Conservation (phyloP, 768 basidiomycete species). For the Pulveroboletus frians region DNA sequence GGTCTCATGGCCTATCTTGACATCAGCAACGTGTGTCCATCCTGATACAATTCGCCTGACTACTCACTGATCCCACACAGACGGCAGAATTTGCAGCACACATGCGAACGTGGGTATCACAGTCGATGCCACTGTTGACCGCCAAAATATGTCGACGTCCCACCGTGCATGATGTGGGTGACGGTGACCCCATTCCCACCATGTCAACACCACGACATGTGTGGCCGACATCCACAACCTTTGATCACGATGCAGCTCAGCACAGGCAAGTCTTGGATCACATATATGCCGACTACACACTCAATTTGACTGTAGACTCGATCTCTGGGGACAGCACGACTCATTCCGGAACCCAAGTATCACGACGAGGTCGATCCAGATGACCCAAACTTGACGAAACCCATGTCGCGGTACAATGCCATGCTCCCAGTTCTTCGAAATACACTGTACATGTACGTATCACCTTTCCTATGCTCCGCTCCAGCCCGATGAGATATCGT, state of each 20-base stretch:
- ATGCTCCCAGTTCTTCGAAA: constrained; percentile 85
- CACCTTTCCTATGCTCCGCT: not conserved
- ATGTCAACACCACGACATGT: not conserved
- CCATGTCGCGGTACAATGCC: constrained; percentile 76
- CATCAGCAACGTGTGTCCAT: constrained; percentile 44
- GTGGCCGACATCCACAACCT: not conserved
- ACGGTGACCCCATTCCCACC: not conserved
- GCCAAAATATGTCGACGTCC: constrained; percentile 48
- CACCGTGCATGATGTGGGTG: constrained; percentile 17
- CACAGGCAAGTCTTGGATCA: constrained; percentile 17
- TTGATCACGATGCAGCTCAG: constrained; percentile 41
- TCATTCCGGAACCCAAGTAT: not conserved
- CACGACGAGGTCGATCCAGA: constrained; percentile 47
- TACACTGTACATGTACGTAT: constrained; percentile 74
- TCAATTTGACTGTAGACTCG: not conserved
- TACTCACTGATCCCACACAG: constrained; percentile 26
- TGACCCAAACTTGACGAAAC: constrained; percentile 60
- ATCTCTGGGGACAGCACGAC: not conserved
- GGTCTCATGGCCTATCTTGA: constrained; percentile 34
- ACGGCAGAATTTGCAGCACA: constrained; percentile 54
- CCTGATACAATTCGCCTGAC: too few species aligned
- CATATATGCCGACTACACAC: not conserved
- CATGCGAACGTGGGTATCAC: constrained; percentile 48
- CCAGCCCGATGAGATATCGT: not conserved
- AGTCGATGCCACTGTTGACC: constrained; percentile 45